These are phyloP conservation scores for Phytophthora podocarpi DNA, from an alignment of 352 stramenopile species.

Conservation along the genomic window DNA sequence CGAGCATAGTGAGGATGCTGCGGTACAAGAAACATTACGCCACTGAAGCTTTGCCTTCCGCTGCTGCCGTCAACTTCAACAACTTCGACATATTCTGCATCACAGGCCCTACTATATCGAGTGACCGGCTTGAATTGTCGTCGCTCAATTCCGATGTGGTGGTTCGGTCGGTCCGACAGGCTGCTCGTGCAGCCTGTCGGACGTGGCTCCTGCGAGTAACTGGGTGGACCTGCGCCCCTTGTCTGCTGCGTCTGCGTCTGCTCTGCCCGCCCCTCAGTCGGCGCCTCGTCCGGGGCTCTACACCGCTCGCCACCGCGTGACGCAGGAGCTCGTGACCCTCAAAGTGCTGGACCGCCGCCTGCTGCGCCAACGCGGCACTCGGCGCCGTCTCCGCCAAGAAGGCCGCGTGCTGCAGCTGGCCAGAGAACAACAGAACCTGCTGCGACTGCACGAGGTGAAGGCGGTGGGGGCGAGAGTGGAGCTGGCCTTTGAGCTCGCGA, in stretches of 20 bases:
- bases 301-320: slow-evolving; percentile 53
- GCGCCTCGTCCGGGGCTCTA: slow-evolving; percentile 57
- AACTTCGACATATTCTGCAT: background rate
- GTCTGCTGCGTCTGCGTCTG: slow-evolving; percentile 23
- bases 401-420: slow-evolving; percentile 57
- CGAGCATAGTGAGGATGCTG: too few relatives aligned
- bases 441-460: slow-evolving; percentile 71
- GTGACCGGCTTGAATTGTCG: background rate
- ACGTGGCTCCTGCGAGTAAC: slow-evolving; percentile 37
- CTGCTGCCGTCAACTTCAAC: too few relatives aligned
- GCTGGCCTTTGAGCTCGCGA: slow-evolving; percentile 78
- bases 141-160: slow-evolving; percentile 51
- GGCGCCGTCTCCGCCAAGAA: slow-evolving; percentile 74
- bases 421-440: slow-evolving; percentile 60
- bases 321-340: slow-evolving; percentile 71
- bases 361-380: slow-evolving; percentile 44
- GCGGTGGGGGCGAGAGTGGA: slow-evolving; percentile 52
- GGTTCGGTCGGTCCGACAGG: slow-evolving; percentile 64
- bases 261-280: background rate
- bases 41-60: too few relatives aligned
- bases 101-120: too few relatives aligned
- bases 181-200: slow-evolving; percentile 49
- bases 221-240: slow-evolving; percentile 63
- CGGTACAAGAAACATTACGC: too few relatives aligned
- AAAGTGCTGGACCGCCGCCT: slow-evolving; percentile 70